Base-by-base conservation (phyloP, 2,329 filamentous ascomycete genomes). In the Neophaeococcomyces mojaviensis region DNA sequence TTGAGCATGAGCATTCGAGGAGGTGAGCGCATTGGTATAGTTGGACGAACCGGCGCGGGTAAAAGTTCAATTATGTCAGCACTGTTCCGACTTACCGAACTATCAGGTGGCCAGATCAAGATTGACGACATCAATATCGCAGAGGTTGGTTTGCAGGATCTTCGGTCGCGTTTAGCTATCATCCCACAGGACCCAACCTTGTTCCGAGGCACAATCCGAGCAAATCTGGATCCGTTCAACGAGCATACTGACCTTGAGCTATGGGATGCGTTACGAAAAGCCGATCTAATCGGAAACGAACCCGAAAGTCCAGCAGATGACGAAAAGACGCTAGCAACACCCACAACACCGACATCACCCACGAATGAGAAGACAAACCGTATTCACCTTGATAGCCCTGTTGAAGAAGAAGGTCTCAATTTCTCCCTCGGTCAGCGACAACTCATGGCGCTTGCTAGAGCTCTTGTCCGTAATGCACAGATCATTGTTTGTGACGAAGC, bases 401-500 rank as follows among this genome's bases (percentile, higher is more conserved):
- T 97, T 2, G 88, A 96, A 57, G 92, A 97, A 61, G 90, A 96
- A 68, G 92, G 92, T 0, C 76, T 95, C 50, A 97, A 97, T 67
- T 96, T 95, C 71, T 94, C 88, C 0, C 81, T 97, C 8, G 90
- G 90, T 5, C 90, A 97, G 68, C 81, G 92, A 2, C 92, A 97
- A 66, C 78, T 97, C 39, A 94, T 97, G 85, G 92, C 92, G 1
- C 75, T 98, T 1, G 89, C 89, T 0, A 82, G 92, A 1, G 92
- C 92, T 0, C 78, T 98, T 2, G 90, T 97, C 3, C 82, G 90
- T 31, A 81, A 83, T 35, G 85, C 83, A 1, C 87, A 85, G 57
- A 96, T 97, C 66, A 96, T 97, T 57, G 83, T 98, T 40, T 96
- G 90, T 65, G 92, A 98, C 69, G 92, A 98, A 66, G 92, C 92